A percentile compares a stretch with the other conserved stretches of the same genome.
Conservation (phyloP, 768 basidiomycete genomes). For the Agrocybe pediades region DNA sequence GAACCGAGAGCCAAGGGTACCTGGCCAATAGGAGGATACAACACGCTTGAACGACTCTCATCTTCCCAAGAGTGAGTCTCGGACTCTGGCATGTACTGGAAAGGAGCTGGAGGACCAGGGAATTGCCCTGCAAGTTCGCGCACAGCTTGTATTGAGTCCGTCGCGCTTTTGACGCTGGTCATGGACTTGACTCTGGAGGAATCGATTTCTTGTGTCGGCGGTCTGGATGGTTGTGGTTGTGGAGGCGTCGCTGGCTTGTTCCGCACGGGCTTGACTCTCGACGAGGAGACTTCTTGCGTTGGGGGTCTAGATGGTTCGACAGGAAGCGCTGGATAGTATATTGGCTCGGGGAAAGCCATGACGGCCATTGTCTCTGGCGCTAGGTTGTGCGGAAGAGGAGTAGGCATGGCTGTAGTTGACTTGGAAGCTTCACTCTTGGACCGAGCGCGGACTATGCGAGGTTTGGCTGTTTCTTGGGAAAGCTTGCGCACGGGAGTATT, state of each 20-base stretch:
- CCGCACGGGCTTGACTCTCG: conserved; percentile 13
- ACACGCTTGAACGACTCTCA: conserved; percentile 10
- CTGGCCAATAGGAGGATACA: conserved; percentile 12
- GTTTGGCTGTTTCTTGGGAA: conserved; percentile 22
- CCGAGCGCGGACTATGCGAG: conserved; percentile 19
- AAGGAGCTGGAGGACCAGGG: conserved; percentile 46
- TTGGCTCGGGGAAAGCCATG: conserved; percentile 12
- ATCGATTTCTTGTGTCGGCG: not conserved
- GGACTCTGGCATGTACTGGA: conserved; percentile 13
- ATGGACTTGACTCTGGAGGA: conserved; percentile 19
- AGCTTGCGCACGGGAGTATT: conserved; percentile 25
- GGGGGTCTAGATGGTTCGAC: not conserved
- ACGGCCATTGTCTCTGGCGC: conserved; percentile 7
- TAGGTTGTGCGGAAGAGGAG: conserved; percentile 3
- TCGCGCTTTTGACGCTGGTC: conserved; percentile 33
- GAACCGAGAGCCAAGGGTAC: conserved; percentile 17
- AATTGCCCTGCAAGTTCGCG: conserved; percentile 56
- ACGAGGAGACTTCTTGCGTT: not conserved
- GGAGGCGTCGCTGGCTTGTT: not conserved
- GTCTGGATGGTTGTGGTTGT: not conserved
- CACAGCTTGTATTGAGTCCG: conserved; percentile 45
- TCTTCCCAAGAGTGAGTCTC: conserved; percentile 11
- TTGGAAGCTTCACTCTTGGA: not conserved
- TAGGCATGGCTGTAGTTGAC: not conserved
- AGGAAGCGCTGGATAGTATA: not conserved